Evolutionary conservation across 176 grass and related monocot genomes (phyloP), one percentile per base, ranked within the genome.

Genomic region (Raddia guianensis): DNA sequence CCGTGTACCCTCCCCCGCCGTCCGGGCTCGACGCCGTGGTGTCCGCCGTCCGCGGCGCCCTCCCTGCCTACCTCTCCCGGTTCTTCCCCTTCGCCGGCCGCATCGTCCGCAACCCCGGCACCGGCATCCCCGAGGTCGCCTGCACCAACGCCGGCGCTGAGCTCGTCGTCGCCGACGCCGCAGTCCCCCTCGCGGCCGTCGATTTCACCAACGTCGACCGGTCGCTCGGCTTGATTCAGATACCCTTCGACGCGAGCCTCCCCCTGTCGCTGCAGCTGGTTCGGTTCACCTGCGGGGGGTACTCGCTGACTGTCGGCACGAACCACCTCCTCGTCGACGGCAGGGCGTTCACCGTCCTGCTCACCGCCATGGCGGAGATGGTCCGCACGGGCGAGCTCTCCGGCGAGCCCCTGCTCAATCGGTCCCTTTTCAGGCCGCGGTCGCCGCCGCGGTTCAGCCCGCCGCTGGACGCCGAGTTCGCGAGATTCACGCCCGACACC

Each of bases 141-240:
- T 93, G 88, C 69, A 72, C n/a, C 77, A 97, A 97, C 78, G 84
- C 76, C 35, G 93, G 93, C 35, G 93, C 88, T 43, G 93, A 97
- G 84, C 87, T 97, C 14, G 86, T 97, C 72, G 77, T 97, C 70
- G 90, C 93, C 43, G 80, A 91, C 59, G 34, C 86, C 62, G 68
- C 56, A 3, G 55, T 60, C 32, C 57, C 80, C 5, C 86, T 97
- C 52, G 60, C 83, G 3, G 75, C 49, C 80, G 47, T 97, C 54
- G 76, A 97, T 70, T 97, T 93, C 58, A 6, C 48, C 6, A 75
- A 84, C 65, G 34, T 80, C 16, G 79, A 88, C 74, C 9, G 5
- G 0, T 97, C 93, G 11, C 40, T 90, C 3, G 69, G 89, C 0
- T 73, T 20, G 6, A 93, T 97, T 34, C 78, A 54, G 48, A 56